A percentile compares a stretch with the other conserved stretches of the same genome.
Evolutionary conservation across 208 protist genomes (phyloP).

Genomic region (Trypanosoma congolense): DNA sequence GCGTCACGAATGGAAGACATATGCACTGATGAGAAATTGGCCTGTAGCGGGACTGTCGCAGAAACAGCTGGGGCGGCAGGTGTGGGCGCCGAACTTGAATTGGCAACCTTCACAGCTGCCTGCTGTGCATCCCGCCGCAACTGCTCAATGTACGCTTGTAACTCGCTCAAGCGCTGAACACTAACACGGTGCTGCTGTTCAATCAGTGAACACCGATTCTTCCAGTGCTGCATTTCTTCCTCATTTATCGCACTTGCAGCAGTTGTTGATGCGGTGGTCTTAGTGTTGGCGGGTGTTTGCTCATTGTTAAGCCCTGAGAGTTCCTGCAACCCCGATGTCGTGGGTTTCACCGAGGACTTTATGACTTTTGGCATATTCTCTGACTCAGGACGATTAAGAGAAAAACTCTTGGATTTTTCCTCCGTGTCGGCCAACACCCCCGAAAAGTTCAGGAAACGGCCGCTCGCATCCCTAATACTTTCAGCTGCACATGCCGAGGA

Average conservation of each 20-base stretch:
- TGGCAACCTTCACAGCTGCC: slow-evolving; percentile 17
- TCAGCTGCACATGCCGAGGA: background rate
- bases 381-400: no score
- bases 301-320: no score
- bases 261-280: background rate
- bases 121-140: slow-evolving; percentile 21
- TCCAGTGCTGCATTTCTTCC: slow-evolving; percentile 19
- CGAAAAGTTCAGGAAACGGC: background rate
- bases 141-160: slow-evolving; percentile 35
- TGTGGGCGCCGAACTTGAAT: background rate
- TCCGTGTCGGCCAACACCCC: slow-evolving; percentile 7
- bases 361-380: no score
- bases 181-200: slow-evolving; percentile 21
- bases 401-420: slow-evolving; percentile 12
- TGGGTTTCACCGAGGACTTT: no score
- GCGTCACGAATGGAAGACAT: slow-evolving; percentile 14
- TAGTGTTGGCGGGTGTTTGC: no score
- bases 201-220: slow-evolving; percentile 9
- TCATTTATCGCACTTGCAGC: background rate
- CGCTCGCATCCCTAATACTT: background rate
- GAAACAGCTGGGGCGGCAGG: background rate
- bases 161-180: slow-evolving; percentile 18
- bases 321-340: no score
- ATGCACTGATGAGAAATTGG: slow-evolving; percentile 12
- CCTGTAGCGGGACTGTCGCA: background rate